Evolutionary conservation across 2,329 filamentous ascomycete genomes (phyloP), one percentile per base, ranked within the genome.

Genomic region (Akanthomyces dipterigenus): DNA sequence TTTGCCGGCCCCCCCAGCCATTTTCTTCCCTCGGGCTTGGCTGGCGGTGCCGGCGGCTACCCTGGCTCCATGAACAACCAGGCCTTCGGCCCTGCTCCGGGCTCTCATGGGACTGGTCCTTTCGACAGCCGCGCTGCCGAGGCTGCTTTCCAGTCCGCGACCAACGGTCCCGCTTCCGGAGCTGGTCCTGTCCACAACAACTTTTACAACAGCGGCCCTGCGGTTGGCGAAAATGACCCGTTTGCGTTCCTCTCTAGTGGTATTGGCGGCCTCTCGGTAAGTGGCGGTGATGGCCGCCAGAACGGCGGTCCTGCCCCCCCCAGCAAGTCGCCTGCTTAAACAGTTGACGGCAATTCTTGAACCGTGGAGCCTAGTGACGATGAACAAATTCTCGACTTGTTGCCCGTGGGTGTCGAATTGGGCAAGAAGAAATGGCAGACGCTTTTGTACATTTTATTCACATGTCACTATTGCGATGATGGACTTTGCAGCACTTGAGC

Each of bases 91-190:
- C 88, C 89, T 48, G 87, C 87, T 60, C 89, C 88, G 43, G 86
- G 88, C 57, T 88, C 91, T 67, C 91, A 95, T 75, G 89, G 90
- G 26, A 89, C 89, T 46, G 90, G 91, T 14, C 89, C 89, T 5
- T 98, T 99, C 70, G 93, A 96, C 72, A 96, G 92, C 79, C 90
- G 93, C 65, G 90, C 91, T 64, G 91, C 93, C 18, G 93, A 98
- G 78, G 92, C 92, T 63, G 93, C 95, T 28, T 99, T 99, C 80
- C 90, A 91, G 72, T 90, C 90, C 45, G 92, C 91, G 43, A 88
- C 88, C 68, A 93, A 95, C 67, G 90, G 90, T 61, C 88, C 88
- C 22, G 87, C 88, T 18, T 90, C 89, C 49, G 61, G 61, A 20
- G 88, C 88, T 63, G 90, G 89, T 45, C 86, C 88, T 38, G 87